Base-by-base conservation (phyloP, 148 eudicot species). In the Chenopodium berlandieri region DNA sequence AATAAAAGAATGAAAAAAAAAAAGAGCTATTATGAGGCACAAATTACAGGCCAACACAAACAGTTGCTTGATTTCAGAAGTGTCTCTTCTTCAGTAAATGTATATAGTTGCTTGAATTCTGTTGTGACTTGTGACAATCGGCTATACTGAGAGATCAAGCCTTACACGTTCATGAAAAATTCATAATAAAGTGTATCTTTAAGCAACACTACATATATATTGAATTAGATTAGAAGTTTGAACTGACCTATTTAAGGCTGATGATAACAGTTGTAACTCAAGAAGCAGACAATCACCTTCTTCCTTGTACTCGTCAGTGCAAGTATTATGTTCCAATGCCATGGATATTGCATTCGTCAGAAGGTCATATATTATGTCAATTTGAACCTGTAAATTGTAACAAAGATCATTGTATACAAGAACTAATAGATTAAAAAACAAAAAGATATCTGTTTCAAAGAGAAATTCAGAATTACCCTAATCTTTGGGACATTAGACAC, bases 231-330 rank as follows among this genome's bases (percentile, higher is more conserved):
- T 31, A 68, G 20, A 52, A 25, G 9, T 22, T 54, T 60, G n/a
- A 69, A 85, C 84, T 67, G 71, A 85, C 87, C 87, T 85, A 68
- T 71, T 62, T 22, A 85, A 40, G 50, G 81, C 47, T 31, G 84
- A 82, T 37, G 87, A 85, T 50, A 85, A 78, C 0, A 85, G 64
- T 52, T 40, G 76, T 56, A 85, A 82, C 76, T 85, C 87, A 68
- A 78, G 74, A 79, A 85, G 82, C 76, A 85, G 27, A 75, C 71
- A 46, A 14, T 82, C 84, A 78, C 82, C 75, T 67, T 82, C 73
- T 31, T 70, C n/a, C 31, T 52, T 75, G 60, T 48, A 9, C 47
- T 74, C 82, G 11, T 82, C 80, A 68, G 79, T 22, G 27, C 77
- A 16, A n/a, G 47, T n/a, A 68, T 74, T 54, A 30, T 25, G 70